phyloP scores from a whole-genome alignment of 805 yeast species.

The Komagataella pastoris region DNA sequence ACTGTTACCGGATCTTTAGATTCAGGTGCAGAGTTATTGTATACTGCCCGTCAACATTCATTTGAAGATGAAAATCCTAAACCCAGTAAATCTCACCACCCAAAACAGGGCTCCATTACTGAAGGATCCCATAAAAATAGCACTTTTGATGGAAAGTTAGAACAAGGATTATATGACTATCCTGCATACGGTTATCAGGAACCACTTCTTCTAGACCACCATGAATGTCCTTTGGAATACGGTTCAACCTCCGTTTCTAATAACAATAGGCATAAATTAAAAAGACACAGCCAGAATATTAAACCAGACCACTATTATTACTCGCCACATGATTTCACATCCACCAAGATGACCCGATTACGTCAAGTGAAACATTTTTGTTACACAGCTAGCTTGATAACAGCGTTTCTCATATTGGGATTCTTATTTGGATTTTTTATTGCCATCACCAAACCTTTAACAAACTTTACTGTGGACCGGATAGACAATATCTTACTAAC shows the following conservation, averaged over 20 bases:
- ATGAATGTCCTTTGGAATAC: neutral
- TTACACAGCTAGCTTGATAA: slow-evolving; percentile 29
- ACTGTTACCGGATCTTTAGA: slow-evolving; percentile 2
- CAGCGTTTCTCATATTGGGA: slow-evolving; percentile 52
- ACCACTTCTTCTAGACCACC: neutral
- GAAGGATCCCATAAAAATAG: neutral
- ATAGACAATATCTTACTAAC: slow-evolving; percentile 65
- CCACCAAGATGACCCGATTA: slow-evolving; percentile 15
- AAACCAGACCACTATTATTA: slow-evolving; percentile 12
- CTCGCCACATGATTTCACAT: slow-evolving; percentile 23
- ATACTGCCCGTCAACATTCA: neutral
- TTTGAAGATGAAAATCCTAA: slow-evolving; percentile 6
- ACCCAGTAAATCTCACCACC: slow-evolving; percentile 5
- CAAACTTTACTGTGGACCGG: slow-evolving; percentile 45
- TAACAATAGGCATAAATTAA: neutral
- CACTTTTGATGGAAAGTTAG: neutral
- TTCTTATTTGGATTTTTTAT: slow-evolving; percentile 73
- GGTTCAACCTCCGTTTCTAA: neutral
- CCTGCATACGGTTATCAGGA: neutral
- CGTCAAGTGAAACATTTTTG: slow-evolving; percentile 18
- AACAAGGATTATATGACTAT: neutral
- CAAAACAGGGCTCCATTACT: neutral
- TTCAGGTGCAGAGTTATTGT: slow-evolving; percentile 3
- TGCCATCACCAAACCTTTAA: slow-evolving; percentile 78
- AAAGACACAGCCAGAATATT: slow-evolving; percentile 2